These are phyloP conservation scores for Panaeolus cyanescens DNA, from an alignment of 768 basidiomycete species.

Conservation along the genomic window DNA sequence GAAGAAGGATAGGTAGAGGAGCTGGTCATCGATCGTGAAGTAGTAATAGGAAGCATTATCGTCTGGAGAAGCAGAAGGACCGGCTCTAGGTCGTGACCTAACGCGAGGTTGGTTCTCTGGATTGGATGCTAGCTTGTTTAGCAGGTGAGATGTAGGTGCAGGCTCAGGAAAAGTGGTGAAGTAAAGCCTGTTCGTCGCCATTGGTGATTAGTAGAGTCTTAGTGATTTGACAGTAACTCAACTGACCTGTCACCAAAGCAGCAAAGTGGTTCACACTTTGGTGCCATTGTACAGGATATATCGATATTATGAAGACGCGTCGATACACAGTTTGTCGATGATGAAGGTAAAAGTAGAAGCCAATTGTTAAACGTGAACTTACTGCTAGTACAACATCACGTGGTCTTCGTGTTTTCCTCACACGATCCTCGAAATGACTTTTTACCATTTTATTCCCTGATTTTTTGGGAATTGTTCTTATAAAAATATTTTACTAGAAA, in stretches of 20 bases:
- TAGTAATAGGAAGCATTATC: slow-evolving; percentile 81
- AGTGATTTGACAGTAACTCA: slow-evolving; percentile 14
- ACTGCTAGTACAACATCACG: not conserved
- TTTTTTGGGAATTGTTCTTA: too few species aligned
- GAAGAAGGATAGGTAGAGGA: slow-evolving; percentile 91
- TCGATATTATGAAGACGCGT: slow-evolving; percentile 19
- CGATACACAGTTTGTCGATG: slow-evolving; percentile 13
- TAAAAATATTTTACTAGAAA: too few species aligned
- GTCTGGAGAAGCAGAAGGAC: slow-evolving; percentile 69
- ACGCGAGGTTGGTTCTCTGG: slow-evolving; percentile 58
- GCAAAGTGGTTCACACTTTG: slow-evolving; percentile 76
- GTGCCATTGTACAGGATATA: slow-evolving; percentile 34
- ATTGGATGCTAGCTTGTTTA: slow-evolving; percentile 62
- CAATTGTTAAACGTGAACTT: slow-evolving; percentile 3
- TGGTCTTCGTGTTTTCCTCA: not conserved
- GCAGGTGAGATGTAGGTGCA: slow-evolving; percentile 59
- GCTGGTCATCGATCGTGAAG: slow-evolving; percentile 91
- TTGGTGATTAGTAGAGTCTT: slow-evolving; percentile 7
- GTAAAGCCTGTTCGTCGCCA: slow-evolving; percentile 57
- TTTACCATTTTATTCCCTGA: too few species aligned
- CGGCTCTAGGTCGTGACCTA: slow-evolving; percentile 58
- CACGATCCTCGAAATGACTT: too few species aligned
- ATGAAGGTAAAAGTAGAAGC: slow-evolving; percentile 9
- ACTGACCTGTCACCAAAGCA: slow-evolving; percentile 76
- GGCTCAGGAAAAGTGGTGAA: slow-evolving; percentile 89